Conservation (phyloP, 257 asterid species). For the Solanum chilense region DNA sequence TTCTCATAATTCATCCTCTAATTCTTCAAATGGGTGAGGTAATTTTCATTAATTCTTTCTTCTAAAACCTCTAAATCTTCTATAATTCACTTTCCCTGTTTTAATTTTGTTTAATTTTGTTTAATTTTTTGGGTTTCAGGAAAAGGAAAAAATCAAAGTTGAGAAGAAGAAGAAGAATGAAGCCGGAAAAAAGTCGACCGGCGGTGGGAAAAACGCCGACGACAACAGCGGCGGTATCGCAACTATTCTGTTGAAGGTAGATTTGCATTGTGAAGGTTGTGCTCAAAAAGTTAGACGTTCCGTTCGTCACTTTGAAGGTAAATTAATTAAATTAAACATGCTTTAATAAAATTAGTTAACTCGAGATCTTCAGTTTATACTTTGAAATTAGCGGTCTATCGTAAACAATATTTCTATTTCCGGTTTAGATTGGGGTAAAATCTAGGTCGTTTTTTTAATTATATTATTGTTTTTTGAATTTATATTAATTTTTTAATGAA, state of each 20-base stretch:
- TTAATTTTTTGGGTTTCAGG: slow-evolving; percentile 22
- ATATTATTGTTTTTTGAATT: too few relatives aligned
- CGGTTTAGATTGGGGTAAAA: too few relatives aligned
- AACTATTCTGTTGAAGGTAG: slow-evolving; percentile 48
- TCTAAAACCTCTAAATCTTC: background rate
- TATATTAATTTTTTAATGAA: slow-evolving; percentile 1
- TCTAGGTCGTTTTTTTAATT: background rate
- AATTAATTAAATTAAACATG: background rate
- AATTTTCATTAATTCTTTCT: slow-evolving; percentile 1
- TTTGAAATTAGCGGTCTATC: background rate
- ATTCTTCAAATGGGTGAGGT: slow-evolving; percentile 62
- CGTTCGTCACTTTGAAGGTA: slow-evolving; percentile 48
- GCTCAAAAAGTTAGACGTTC: slow-evolving; percentile 75
- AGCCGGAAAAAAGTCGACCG: slow-evolving; percentile 26
- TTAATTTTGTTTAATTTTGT: background rate
- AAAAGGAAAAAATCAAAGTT: slow-evolving; percentile 10
- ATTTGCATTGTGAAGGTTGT: slow-evolving; percentile 90
- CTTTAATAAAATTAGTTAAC: background rate
- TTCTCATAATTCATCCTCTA: background rate
- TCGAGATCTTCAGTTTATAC: background rate
- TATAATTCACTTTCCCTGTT: background rate
- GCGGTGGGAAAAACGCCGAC: slow-evolving; percentile 24
- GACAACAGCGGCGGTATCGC: slow-evolving; percentile 5
- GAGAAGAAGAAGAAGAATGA: slow-evolving; percentile 7
- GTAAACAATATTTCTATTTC: background rate